Conservation (phyloP, 331 rosid genomes). For the Malus hybrid region DNA sequence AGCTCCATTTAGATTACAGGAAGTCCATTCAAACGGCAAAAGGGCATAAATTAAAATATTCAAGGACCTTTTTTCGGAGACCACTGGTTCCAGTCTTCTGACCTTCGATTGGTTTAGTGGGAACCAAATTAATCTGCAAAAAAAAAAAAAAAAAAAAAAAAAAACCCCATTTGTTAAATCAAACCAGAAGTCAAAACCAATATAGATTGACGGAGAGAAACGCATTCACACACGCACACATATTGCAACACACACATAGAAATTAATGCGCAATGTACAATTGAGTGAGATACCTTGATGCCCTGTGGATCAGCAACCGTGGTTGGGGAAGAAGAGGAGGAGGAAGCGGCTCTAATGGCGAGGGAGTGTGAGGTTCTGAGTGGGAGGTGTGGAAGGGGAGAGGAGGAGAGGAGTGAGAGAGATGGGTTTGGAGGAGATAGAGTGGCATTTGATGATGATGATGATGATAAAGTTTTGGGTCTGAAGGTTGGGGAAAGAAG, state of each 20-base stretch:
- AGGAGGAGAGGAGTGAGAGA: slow-evolving; percentile 20
- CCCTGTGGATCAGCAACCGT: slow-evolving; percentile 53
- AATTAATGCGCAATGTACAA: not conserved
- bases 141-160: not conserved
- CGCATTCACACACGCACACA: not conserved
- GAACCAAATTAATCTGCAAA: slow-evolving; percentile 60
- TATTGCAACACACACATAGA: not conserved
- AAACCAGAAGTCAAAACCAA: not conserved
- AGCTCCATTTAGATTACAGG: not conserved
- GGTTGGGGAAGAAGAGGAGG: slow-evolving; percentile 53
- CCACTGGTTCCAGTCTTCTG: slow-evolving; percentile 99
- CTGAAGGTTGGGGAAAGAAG: slow-evolving; percentile 30
- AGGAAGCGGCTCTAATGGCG: slow-evolving; percentile 40
- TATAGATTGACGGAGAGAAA: not conserved
- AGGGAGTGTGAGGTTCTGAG: slow-evolving; percentile 25
- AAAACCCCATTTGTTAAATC: not conserved
- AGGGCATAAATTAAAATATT: not conserved
- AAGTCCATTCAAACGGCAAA: not conserved
- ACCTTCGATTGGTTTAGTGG: slow-evolving; percentile 80
- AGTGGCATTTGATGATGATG: slow-evolving; percentile 20
- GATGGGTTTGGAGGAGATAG: slow-evolving; percentile 27
- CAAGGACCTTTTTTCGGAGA: slow-evolving; percentile 72
- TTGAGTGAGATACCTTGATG: slow-evolving; percentile 45
- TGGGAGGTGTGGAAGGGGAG: slow-evolving; percentile 31
- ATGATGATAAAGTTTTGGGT: slow-evolving; percentile 13